Evolutionary conservation across 805 yeast genomes (phyloP), one percentile per base, ranked within the genome.

Genomic region (Suhomyces kilbournensis): DNA sequence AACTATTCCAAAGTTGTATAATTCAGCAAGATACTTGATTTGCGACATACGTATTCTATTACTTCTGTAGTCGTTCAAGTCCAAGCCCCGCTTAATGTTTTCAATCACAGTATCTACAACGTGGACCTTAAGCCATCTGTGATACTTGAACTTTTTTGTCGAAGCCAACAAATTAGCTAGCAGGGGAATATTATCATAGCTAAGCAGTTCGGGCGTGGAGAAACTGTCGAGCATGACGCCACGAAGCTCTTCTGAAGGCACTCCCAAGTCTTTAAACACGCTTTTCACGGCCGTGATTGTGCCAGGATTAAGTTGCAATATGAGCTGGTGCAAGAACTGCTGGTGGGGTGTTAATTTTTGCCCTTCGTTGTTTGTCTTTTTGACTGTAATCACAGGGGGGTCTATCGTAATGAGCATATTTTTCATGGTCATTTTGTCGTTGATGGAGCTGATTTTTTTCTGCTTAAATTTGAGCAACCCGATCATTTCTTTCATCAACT

Each of bases 51-150:
- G 71, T 12, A 70, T 69, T 62, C 91, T 77, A 59, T 85, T 86
- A 48, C 70, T 65, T 50, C 82, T 74, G 60, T 80, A 86, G 57
- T 82, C 82, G 55, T 84, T 82, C 4, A 73, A 57, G 60, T 90
- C 96, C 53, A 90, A 67, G 0, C 90, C 94, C 23, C 83, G 60
- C 8, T 77, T 73, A 14, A 88, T 75, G n/a, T 76, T 74, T 61
- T 91, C 97, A 14, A 87, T 57, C 2, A 86, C 50, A 14, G 79
- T 71, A 65, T 92, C 97, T 47, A 89, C 68, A 1, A 83, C 78
- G 22, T 61, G 61, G 2, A 78, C 66, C 10, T 71, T 67, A 51
- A 86, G 71, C 14, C 69, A 62, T 15, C 74, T 69, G 49, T 78
- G 70, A 22, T 69, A 64, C 9, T 58, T 62, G 25, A 62, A 60